Base-by-base conservation (phyloP, 371 early-diverging fungal species). In the Blyttiomyces sp. region DNA sequence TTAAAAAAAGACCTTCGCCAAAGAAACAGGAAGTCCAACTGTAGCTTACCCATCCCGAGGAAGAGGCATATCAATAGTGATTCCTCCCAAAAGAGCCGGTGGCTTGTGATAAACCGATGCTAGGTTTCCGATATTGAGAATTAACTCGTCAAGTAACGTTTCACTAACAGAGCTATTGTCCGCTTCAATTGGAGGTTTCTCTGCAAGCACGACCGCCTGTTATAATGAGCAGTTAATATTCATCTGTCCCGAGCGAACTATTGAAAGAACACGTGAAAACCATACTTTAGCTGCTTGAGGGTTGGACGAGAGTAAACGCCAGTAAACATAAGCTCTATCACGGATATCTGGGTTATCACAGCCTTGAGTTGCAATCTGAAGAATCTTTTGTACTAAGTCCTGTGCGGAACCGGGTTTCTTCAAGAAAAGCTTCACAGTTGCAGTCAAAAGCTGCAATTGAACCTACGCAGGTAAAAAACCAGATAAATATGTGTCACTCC, bases 301-400 rank as follows among this genome's bases (percentile, higher is more conserved):
- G 66, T 93, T 91, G 3, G 93, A 89, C 4, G 94, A 94, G 19
- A 98, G 74, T 53, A 98, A 74, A 34, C 98, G 81, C 96, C 98
- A 96, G 73, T 98, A 98, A 54, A 98, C 90, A 65, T 90, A 96
- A 7, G 94, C 98, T 39, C 99, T 86, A 70, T 98, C 99, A 49
- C 99, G 86, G 49, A 97, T 84, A 72, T 97, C 97, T 4, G 99
- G 96, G 73, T 96, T 95, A 58, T 94, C 97, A 13, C 85, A 84
- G 32, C 88, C 88, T 63, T 95, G 91, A 11, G 97, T 95, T 1
- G 95, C 95, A 73, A 85, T 86, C 72, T 93, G 92, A 30, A 98
- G 80, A 16, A 96, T 87, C 64, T 89, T 84, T 49, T 91, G 93
- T 3, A 96, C 94, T 42, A 94, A 66, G 30, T 90, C 89, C 77